Percentiles rank a stretch among this genome's conserved stretches.
Conservation (phyloP, 2,329 filamentous ascomycete genomes). For the Diaporthe sp. region DNA sequence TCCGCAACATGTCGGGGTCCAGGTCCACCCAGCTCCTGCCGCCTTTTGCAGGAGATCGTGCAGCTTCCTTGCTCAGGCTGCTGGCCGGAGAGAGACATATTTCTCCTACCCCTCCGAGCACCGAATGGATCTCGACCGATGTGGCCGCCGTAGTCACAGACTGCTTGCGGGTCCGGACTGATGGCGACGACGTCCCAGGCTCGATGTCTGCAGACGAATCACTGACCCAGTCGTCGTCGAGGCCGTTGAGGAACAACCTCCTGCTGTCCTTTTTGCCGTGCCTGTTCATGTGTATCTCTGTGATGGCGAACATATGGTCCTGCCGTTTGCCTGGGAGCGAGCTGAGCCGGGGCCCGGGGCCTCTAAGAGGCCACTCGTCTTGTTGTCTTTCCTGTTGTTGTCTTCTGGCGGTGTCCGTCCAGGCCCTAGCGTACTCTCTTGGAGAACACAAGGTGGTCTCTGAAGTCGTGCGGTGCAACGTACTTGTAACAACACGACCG, state of each 20-base stretch:
- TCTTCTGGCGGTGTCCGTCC: slow-evolving; percentile 23
- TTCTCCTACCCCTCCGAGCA: slow-evolving; percentile 41
- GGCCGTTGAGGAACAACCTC: slow-evolving; percentile 35
- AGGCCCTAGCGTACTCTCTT: slow-evolving; percentile 29
- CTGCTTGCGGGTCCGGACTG: slow-evolving; percentile 51
- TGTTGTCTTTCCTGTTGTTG: slow-evolving; percentile 9
- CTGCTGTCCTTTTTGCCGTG: slow-evolving; percentile 17
- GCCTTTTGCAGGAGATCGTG: slow-evolving; percentile 1
- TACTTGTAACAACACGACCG: slow-evolving; percentile 34
- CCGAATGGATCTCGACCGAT: slow-evolving; percentile 50
- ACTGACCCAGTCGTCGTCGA: slow-evolving; percentile 45
- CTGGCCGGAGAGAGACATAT: slow-evolving; percentile 47
- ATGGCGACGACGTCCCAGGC: slow-evolving; percentile 46
- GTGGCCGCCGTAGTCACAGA: slow-evolving; percentile 55
- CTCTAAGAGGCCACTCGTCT: slow-evolving; percentile 30
- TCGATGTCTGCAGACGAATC: slow-evolving; percentile 51
- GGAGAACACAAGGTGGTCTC: slow-evolving; percentile 37
- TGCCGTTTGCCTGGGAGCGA: slow-evolving; percentile 13
- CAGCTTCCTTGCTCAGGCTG: slow-evolving; percentile 43
- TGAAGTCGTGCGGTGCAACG: slow-evolving; percentile 37
- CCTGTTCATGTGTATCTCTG: slow-evolving; percentile 25
- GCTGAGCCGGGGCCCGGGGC: slow-evolving; percentile 5
- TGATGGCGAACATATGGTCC: slow-evolving; percentile 9
- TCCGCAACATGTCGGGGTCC: slow-evolving; percentile 41
- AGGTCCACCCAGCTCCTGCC: slow-evolving; percentile 47